phyloP scores from a whole-genome alignment of 257 asterid species.

The Nyctanthes arbortristis region DNA sequence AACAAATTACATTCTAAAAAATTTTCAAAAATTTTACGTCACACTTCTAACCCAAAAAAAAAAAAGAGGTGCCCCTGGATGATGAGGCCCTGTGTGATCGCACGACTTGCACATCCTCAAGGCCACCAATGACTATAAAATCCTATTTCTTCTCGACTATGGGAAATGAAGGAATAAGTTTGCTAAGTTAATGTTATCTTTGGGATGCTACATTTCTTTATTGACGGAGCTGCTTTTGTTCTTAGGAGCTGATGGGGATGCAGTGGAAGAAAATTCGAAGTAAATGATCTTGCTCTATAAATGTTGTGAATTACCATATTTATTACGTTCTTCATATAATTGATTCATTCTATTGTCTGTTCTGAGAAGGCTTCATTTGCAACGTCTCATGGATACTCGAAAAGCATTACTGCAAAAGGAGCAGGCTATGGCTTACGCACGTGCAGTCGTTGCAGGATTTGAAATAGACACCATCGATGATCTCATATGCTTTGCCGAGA shows the following conservation, averaged over 20 bases:
- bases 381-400: conserved; percentile 70
- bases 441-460: conserved; percentile 90
- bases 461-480: conserved; percentile 69
- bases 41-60: too few species aligned
- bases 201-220: conserved; percentile 1
- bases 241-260: conserved; percentile 44
- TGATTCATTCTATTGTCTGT: conserved; percentile 22
- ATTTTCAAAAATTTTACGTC: too few species aligned
- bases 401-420: conserved; percentile 77
- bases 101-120: too few species aligned
- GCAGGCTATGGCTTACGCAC: conserved; percentile 93
- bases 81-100: too few species aligned
- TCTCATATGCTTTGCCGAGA: conserved; percentile 71
- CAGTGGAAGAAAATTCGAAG: conserved; percentile 71
- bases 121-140: too few species aligned
- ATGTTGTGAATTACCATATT: not conserved
- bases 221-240: conserved; percentile 23
- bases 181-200: not conserved
- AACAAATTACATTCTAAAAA: too few species aligned
- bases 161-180: conserved; percentile 1
- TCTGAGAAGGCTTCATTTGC: conserved; percentile 58
- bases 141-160: not conserved
- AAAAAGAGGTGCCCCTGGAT: too few species aligned
- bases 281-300: conserved; percentile 29
- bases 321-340: not conserved